Base-by-base conservation (phyloP, 306 rosid genomes). In the Vachellia collinsii region DNA sequence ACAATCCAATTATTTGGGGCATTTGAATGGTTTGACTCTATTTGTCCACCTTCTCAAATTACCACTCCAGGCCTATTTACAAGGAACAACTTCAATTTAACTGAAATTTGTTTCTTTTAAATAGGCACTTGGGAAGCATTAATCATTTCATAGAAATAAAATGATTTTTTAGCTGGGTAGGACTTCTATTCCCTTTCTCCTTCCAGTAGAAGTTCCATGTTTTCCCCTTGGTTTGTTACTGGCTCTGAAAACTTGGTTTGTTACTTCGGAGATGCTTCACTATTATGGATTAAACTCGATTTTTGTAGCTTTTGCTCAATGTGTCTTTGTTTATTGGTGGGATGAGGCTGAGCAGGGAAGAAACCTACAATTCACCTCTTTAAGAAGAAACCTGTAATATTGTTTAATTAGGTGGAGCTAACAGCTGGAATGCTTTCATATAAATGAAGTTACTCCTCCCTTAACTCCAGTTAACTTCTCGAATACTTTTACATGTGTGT, bases 361-460 rank as follows among this genome's bases (percentile, higher is more conserved):
- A 43, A 34, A 67, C 23, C 11, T 43, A 6, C 56, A 11, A 13
- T 7, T 70, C 54, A 10, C 19, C 42, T 41, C 34, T 42, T n/a
- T 19, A 14, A n/a, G 37, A 13, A 22, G 53, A 43, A 43, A 23
- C 3, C 46, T 69, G 25, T n/a, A 43, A 41, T 43, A 20, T 8
- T 50, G 56, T 12, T 41, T 68, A 68, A 41, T n/a, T 17, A 37
- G 11, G 53, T 16, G 61, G 29, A 72, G 63, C 77, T 56, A 50
- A 54, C 29, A 1, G 54, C 50, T 39, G 34, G 81, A 25, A 54
- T 47, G 65, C 29, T 42, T 79, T 68, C 70, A 47, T 79, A 17
- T 36, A 56, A 7, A 34, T 79, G 37, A 43, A 70, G 1, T 13
- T 12, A 44, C 29, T 70, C 34, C 29, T 70, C 34, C 39, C 20